Percentiles rank a stretch among this genome's conserved stretches.
These are phyloP conservation scores for Dactylonectria macrodidyma DNA, from an alignment of 2,329 filamentous ascomycete species.

Conservation along the genomic window DNA sequence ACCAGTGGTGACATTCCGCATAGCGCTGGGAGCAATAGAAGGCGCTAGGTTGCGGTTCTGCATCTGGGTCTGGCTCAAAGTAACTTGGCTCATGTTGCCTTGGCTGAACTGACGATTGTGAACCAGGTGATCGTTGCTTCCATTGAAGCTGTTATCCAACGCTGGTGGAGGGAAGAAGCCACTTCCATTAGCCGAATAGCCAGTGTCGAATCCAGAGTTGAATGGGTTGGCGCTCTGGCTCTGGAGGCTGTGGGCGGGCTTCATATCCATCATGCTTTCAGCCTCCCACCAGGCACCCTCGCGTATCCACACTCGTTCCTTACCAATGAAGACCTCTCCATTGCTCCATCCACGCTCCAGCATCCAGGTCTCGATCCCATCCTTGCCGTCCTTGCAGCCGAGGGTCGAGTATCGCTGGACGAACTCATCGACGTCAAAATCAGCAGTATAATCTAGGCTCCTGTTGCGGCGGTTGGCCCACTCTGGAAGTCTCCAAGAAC, in stretches of 20 bases:
- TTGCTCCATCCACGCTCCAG: constrained; percentile 98
- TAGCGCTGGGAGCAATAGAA: constrained; percentile 73
- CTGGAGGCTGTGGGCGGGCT: constrained; percentile 69
- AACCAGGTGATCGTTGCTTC: constrained; percentile 81
- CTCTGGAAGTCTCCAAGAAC: constrained; percentile 93
- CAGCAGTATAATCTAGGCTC: constrained; percentile 93
- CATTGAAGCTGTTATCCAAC: constrained; percentile 73
- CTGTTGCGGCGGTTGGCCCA: constrained; percentile 96
- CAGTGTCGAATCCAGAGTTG: constrained; percentile 72
- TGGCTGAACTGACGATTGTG: constrained; percentile 71
- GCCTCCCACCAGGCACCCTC: constrained; percentile 98
- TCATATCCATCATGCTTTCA: constrained; percentile 94
- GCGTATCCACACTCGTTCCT: constrained; percentile 95
- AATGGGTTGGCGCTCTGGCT: constrained; percentile 63
- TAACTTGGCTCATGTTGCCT: constrained; percentile 70
- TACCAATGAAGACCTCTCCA: constrained; percentile 92
- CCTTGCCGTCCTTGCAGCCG: constrained; percentile 90
- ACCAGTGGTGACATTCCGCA: constrained; percentile 73
- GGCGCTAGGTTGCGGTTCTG: constrained; percentile 61
- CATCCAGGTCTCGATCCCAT: constrained; percentile 95
- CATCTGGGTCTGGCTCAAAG: constrained; percentile 58
- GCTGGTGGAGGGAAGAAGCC: constrained; percentile 80
- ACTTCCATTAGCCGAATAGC: constrained; percentile 77
- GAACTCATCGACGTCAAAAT: constrained; percentile 96
- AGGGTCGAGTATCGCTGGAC: constrained; percentile 84